phyloP scores from a whole-genome alignment of 73 alveolate species.

The Tetrahymena elliotti region DNA sequence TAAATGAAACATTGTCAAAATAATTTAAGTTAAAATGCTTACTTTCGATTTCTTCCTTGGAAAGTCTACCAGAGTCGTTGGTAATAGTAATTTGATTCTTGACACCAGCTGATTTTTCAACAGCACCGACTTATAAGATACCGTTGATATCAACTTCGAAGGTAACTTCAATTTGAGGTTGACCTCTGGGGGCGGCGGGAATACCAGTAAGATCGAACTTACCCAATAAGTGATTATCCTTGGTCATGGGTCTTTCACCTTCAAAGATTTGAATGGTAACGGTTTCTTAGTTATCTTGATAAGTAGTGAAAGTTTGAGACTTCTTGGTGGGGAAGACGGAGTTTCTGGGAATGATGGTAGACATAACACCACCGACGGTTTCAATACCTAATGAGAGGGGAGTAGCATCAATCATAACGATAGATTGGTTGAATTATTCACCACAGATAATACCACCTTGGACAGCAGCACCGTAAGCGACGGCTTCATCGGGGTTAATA shows the following conservation, averaged over 20 bases:
- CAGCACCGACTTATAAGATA: constrained; percentile 75
- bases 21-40: background rate
- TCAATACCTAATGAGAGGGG: constrained; percentile 98
- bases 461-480: constrained; percentile 99
- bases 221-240: constrained; percentile 67
- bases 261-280: constrained; percentile 70
- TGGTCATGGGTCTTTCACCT: constrained; percentile 74
- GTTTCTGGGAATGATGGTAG: constrained; percentile 95
- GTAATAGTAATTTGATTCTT: constrained; percentile 50
- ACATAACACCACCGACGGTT: constrained; percentile 99
- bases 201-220: constrained; percentile 71
- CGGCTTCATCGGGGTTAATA: constrained; percentile 98
- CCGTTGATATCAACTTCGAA: constrained; percentile 85
- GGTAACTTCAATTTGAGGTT: constrained; percentile 87
- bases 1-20: background rate
- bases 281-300: constrained; percentile 47
- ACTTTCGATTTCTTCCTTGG: constrained; percentile 53
- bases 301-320: constrained; percentile 58
- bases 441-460: constrained; percentile 98
- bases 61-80: constrained; percentile 32
- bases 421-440: constrained; percentile 78
- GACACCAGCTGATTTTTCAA: constrained; percentile 76
- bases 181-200: constrained; percentile 85
- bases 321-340: constrained; percentile 98
- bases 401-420: constrained; percentile 92